Percentiles rank a stretch among this genome's conserved stretches.
Conservation (phyloP, 352 stramenopile genomes). For the Globisporangium perplexum region DNA sequence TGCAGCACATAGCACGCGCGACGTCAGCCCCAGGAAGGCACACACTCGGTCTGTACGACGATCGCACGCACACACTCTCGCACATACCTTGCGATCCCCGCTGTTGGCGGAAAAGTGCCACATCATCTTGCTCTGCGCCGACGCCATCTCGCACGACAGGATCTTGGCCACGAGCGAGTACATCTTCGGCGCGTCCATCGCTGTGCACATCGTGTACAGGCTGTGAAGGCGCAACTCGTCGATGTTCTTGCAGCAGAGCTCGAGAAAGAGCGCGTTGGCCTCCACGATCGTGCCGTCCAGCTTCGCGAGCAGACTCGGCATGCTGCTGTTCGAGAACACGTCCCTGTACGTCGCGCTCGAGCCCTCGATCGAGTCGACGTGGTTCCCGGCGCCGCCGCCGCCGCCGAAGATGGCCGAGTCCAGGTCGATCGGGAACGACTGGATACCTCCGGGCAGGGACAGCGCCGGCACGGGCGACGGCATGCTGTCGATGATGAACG, state of each 20-base stretch:
- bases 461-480: conserved; percentile 62
- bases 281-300: conserved; percentile 78
- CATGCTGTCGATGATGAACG: conserved; percentile 78
- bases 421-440: conserved; percentile 64
- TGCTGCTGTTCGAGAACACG: conserved; percentile 72
- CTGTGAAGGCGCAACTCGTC: conserved; percentile 73
- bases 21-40: background rate
- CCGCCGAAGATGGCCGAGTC: conserved; percentile 32
- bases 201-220: conserved; percentile 77
- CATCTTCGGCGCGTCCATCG: conserved; percentile 74
- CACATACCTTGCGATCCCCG: conserved; percentile 62
- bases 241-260: conserved; percentile 76
- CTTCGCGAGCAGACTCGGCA: conserved; percentile 70
- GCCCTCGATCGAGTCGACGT: conserved; percentile 47
- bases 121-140: conserved; percentile 81
- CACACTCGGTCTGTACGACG: no score
- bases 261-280: conserved; percentile 67
- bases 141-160: conserved; percentile 67
- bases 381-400: conserved; percentile 6
- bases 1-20: conserved; percentile 7
- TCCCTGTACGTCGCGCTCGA: conserved; percentile 66
- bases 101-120: conserved; percentile 67
- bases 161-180: conserved; percentile 76
- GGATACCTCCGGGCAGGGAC: conserved; percentile 56
- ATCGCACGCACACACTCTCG: conserved; percentile 1